phyloP scores from a whole-genome alignment of 2,329 filamentous ascomycete genomes.

The Drechslerella dactyloides region DNA sequence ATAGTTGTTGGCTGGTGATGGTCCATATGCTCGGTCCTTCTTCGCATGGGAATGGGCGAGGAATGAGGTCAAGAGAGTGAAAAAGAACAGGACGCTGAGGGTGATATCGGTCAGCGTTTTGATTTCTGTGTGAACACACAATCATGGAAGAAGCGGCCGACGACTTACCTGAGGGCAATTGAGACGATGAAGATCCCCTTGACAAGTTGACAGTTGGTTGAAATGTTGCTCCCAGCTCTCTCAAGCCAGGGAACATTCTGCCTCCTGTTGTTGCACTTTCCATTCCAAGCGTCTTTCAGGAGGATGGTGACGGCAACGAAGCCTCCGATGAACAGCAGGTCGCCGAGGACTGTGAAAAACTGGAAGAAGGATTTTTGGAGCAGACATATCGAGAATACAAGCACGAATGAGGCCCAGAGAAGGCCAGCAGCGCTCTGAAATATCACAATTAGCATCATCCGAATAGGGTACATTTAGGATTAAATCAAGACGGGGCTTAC shows the following conservation, averaged over 20 bases:
- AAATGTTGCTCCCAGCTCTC: constrained; percentile 23
- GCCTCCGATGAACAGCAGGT: constrained; percentile 49
- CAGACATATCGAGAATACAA: constrained; percentile 50
- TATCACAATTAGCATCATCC: constrained; percentile 8
- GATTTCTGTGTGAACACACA: background rate
- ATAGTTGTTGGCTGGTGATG: constrained; percentile 50
- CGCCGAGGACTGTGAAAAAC: constrained; percentile 45
- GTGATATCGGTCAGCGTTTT: constrained; percentile 20
- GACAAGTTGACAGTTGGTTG: constrained; percentile 31
- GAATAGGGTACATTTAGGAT: background rate
- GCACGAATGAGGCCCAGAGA: constrained; percentile 40
- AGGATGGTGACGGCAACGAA: constrained; percentile 51
- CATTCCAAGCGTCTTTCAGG: constrained; percentile 33
- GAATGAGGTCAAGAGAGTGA: constrained; percentile 40
- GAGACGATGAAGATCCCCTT: constrained; percentile 44
- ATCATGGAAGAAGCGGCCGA: background rate
- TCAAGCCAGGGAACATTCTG: constrained; percentile 25
- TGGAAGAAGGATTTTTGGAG: constrained; percentile 52
- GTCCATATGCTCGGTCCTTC: constrained; percentile 51
- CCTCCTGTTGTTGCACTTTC: constrained; percentile 20
- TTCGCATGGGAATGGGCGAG: constrained; percentile 43
- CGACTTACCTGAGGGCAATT: constrained; percentile 21
- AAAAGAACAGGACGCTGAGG: constrained; percentile 39
- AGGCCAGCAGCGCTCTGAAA: constrained; percentile 35
- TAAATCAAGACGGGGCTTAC: constrained; percentile 10